Percentiles rank a stretch among this genome's conserved stretches.
Evolutionary conservation across 2,329 filamentous ascomycete genomes (phyloP).

Genomic region (Penicillium oxalicum): DNA sequence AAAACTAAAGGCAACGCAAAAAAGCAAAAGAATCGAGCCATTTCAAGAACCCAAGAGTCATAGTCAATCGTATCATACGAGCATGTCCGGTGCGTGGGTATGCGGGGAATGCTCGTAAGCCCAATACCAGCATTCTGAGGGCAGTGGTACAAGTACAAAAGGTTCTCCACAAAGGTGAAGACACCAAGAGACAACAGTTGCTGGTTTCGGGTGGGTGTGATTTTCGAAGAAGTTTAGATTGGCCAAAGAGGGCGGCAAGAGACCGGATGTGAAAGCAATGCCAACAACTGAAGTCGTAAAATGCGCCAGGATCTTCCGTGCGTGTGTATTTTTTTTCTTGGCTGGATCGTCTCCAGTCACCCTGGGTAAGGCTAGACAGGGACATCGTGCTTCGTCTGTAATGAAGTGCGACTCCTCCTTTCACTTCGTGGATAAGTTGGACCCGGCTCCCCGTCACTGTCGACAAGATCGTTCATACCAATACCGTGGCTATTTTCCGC

Average conservation of each 20-base stretch:
- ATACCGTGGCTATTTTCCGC: slow-evolving; percentile 68
- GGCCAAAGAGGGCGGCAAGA: neutral
- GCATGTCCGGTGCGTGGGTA: slow-evolving; percentile 21
- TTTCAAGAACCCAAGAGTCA: slow-evolving; percentile 21
- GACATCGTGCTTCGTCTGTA: slow-evolving; percentile 29
- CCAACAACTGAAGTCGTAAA: slow-evolving; percentile 23
- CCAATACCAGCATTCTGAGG: slow-evolving; percentile 17
- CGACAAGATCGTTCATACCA: slow-evolving; percentile 70
- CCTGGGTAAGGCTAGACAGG: slow-evolving; percentile 17
- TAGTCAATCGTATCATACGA: slow-evolving; percentile 25
- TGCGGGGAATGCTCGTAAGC: slow-evolving; percentile 13
- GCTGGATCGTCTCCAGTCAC: neutral
- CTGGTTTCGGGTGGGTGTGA: neutral
- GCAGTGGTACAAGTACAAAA: slow-evolving; percentile 24
- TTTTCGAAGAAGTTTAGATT: no score
- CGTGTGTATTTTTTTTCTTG: no score
- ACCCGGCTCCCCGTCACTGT: slow-evolving; percentile 55
- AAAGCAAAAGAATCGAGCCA: slow-evolving; percentile 14
- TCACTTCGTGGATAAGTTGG: slow-evolving; percentile 29
- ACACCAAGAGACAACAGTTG: neutral
- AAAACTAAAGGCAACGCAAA: slow-evolving; percentile 11
- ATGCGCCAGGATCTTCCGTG: slow-evolving; percentile 2
- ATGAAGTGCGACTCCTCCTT: slow-evolving; percentile 20
- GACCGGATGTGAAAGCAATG: slow-evolving; percentile 8
- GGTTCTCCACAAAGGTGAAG: slow-evolving; percentile 7